These are phyloP conservation scores for Colletotrichum sp. DNA, from an alignment of 2,329 filamentous ascomycete genomes.

Conservation along the genomic window DNA sequence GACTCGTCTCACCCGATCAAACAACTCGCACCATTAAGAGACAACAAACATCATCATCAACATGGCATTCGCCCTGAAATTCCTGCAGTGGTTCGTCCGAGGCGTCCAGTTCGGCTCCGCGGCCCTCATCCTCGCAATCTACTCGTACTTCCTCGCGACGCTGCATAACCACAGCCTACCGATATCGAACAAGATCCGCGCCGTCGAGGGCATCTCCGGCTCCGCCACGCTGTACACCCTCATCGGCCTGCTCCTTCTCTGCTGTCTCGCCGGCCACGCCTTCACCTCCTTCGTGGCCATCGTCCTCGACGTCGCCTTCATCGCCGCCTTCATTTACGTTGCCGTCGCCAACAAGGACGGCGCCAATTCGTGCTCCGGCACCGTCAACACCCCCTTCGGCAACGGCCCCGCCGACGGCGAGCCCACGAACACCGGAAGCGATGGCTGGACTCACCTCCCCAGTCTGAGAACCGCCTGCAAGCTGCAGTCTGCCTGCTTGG, in stretches of 20 bases:
- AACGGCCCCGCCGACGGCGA: constrained; percentile 57
- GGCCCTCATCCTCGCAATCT: constrained; percentile 77
- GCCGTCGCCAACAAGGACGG: constrained; percentile 77
- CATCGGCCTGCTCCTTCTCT: constrained; percentile 75
- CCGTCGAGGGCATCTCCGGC: constrained; percentile 81
- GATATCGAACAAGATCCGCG: constrained; percentile 71
- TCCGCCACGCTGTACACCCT: constrained; percentile 76
- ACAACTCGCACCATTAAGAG: background rate
- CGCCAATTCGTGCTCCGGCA: constrained; percentile 63
- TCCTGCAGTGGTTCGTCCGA: constrained; percentile 74
- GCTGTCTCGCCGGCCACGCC: constrained; percentile 77
- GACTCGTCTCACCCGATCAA: background rate
- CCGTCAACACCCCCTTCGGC: constrained; percentile 73
- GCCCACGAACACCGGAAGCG: constrained; percentile 51
- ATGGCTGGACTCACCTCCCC: constrained; percentile 53
- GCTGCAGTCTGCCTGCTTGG: constrained; percentile 78
- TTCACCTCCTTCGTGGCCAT: constrained; percentile 78
- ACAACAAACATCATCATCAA: background rate
- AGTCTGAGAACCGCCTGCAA: constrained; percentile 65
- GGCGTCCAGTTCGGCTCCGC: constrained; percentile 75
- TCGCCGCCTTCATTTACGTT: constrained; percentile 81
- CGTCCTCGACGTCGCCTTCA: constrained; percentile 77
- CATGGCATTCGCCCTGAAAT: constrained; percentile 60
- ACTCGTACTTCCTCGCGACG: constrained; percentile 83
- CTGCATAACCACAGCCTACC: constrained; percentile 66